phyloP scores from a whole-genome alignment of 495 filamentous ascomycete genomes.

The Penicillium cosmopolitanum region DNA sequence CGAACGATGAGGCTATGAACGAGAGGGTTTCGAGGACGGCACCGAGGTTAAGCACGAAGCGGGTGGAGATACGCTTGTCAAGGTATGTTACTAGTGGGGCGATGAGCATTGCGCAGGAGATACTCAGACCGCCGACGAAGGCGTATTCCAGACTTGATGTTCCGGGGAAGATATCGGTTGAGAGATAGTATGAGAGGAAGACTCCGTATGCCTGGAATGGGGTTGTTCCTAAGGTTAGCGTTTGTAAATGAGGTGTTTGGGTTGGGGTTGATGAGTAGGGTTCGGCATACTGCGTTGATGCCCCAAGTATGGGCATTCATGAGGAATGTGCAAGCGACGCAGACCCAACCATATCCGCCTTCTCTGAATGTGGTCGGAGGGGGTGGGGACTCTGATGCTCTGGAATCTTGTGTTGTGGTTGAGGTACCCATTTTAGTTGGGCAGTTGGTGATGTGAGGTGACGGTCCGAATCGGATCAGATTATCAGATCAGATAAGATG shows the following conservation, averaged over 20 bases:
- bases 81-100: constrained; percentile 49
- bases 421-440: no score
- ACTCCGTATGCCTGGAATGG: constrained; percentile 44
- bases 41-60: constrained; percentile 43
- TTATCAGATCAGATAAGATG: no score
- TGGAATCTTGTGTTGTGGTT: no score
- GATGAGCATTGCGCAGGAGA: constrained; percentile 50
- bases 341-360: constrained; percentile 50
- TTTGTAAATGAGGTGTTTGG: no score
- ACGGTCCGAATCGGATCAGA: no score
- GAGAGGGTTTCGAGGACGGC: constrained; percentile 41
- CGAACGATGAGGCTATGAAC: constrained; percentile 53
- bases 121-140: constrained; percentile 55
- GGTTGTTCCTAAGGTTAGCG: no score
- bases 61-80: constrained; percentile 36
- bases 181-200: constrained; percentile 56
- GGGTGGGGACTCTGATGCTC: no score
- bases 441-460: no score
- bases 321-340: constrained; percentile 33
- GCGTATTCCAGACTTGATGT: constrained; percentile 52
- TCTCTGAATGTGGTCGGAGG: not conserved
- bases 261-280: no score
- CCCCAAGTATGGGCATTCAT: constrained; percentile 52
- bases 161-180: constrained; percentile 43
- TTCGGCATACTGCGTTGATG: constrained; percentile 14